Conservation (phyloP, 179 eudicot genomes). For the Corrigiola litoralis region DNA sequence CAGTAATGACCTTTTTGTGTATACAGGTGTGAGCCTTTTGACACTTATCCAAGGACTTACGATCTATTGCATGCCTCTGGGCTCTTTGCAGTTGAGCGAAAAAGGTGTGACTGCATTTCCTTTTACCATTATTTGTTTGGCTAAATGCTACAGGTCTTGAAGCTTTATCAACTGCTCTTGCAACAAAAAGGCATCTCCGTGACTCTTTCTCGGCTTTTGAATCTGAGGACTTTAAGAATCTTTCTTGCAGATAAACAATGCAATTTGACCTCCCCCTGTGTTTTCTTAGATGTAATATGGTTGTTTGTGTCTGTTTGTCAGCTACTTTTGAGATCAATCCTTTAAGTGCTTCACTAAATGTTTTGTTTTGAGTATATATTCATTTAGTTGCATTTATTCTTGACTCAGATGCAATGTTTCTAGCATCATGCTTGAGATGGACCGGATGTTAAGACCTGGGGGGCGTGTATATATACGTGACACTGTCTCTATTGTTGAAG, state of each 20-base stretch:
- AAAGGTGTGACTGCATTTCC: slow-evolving; percentile 43
- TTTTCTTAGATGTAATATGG: background rate
- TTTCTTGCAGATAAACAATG: too few species aligned
- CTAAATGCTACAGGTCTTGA: background rate
- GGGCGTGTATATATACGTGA: slow-evolving; percentile 90
- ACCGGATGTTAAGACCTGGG: slow-evolving; percentile 89
- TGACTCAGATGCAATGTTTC: slow-evolving; percentile 74
- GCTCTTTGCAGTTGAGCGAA: slow-evolving; percentile 73
- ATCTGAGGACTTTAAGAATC: too few species aligned
- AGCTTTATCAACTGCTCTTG: background rate
- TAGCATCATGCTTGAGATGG: slow-evolving; percentile 97
- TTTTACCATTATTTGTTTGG: background rate
- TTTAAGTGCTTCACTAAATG: background rate
- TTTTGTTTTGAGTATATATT: background rate
- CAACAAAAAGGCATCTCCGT: background rate
- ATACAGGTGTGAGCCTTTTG: slow-evolving; percentile 95
- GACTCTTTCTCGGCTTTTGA: too few species aligned
- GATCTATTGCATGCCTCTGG: slow-evolving; percentile 91
- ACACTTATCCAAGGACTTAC: slow-evolving; percentile 97
- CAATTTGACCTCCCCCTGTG: too few species aligned
- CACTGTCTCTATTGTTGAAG: slow-evolving; percentile 61
- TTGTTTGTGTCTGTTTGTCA: background rate
- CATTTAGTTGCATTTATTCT: background rate
- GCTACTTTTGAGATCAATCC: background rate
- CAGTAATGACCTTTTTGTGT: background rate